Conservation (phyloP, 805 yeast species). For the Starmerella vitae region DNA sequence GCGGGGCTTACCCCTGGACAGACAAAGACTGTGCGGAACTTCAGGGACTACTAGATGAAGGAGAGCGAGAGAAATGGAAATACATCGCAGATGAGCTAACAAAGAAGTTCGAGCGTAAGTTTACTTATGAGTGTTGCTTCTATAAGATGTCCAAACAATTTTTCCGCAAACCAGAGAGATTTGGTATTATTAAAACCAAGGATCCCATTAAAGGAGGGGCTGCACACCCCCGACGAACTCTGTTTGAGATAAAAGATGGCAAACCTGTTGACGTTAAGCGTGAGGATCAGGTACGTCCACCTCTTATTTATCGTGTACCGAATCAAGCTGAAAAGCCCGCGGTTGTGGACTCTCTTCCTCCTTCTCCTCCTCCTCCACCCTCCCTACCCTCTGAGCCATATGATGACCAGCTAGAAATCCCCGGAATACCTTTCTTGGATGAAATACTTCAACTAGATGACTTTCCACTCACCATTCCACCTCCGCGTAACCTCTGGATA, state of each 20-base stretch:
- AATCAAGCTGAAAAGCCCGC: too few relatives aligned
- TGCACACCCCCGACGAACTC: conserved; percentile 13
- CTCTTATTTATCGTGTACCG: too few relatives aligned
- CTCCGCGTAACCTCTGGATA: too few relatives aligned
- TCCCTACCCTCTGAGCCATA: too few relatives aligned
- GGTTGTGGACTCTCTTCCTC: too few relatives aligned
- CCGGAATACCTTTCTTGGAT: too few relatives aligned
- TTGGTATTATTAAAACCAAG: conserved; percentile 35
- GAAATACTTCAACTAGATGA: too few relatives aligned
- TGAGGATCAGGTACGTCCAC: too few relatives aligned
- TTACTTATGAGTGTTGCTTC: conserved; percentile 42
- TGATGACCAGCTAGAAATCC: too few relatives aligned
- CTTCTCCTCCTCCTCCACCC: too few relatives aligned
- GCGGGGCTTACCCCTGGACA: conserved; percentile 53
- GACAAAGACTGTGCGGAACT: conserved; percentile 40
- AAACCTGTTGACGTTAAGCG: too few relatives aligned
- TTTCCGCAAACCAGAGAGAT: conserved; percentile 40
- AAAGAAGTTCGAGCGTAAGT: conserved; percentile 36
- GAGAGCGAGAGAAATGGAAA: conserved; percentile 57
- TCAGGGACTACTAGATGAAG: conserved; percentile 46
- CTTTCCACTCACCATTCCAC: too few relatives aligned
- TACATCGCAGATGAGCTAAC: conserved; percentile 50
- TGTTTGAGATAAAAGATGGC: conserved; percentile 1
- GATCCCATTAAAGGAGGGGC: conserved; percentile 19
- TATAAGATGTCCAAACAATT: conserved; percentile 42